Percentiles rank a stretch among this genome's conserved stretches.
Evolutionary conservation across 1,139 yeast species (phyloP).

Genomic region (Yamadazyma kanchanaburiensis): DNA sequence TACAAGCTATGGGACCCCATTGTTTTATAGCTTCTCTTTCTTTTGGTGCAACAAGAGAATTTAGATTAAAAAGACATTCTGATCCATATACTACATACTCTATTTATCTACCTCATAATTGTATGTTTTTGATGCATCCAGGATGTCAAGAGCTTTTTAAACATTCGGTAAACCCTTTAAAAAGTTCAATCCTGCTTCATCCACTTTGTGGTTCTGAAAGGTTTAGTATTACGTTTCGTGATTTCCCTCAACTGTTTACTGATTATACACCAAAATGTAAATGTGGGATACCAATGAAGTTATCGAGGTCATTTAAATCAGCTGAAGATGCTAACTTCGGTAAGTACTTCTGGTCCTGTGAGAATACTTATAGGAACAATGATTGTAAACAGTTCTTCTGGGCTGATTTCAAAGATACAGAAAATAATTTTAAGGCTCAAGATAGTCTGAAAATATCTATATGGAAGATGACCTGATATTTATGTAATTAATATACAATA

Average conservation of each 20-base stretch:
- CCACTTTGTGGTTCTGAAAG: slow-evolving; percentile 48
- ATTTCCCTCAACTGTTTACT: slow-evolving; percentile 36
- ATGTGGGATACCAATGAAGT: slow-evolving; percentile 43
- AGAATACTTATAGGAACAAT: slow-evolving; percentile 32
- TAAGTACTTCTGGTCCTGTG: slow-evolving; percentile 53
- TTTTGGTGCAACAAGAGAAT: slow-evolving; percentile 65
- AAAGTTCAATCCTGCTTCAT: slow-evolving; percentile 35
- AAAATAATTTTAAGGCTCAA: slow-evolving; percentile 22
- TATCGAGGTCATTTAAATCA: slow-evolving; percentile 44
- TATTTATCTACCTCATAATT: slow-evolving; percentile 61
- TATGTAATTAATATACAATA: too few species aligned
- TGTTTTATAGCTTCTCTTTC: slow-evolving; percentile 63
- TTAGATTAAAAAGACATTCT: slow-evolving; percentile 47
- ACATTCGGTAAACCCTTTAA: slow-evolving; percentile 41
- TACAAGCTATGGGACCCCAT: slow-evolving; percentile 69
- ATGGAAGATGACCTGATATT: too few species aligned
- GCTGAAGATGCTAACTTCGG: slow-evolving; percentile 36
- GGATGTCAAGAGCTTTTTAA: slow-evolving; percentile 73
- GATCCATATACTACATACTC: slow-evolving; percentile 34
- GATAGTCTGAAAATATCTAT: slow-evolving; percentile 9
- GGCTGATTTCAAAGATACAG: slow-evolving; percentile 38
- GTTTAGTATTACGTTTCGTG: slow-evolving; percentile 62
- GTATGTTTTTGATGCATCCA: slow-evolving; percentile 67
- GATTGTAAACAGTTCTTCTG: slow-evolving; percentile 47
- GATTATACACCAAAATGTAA: slow-evolving; percentile 48